Percentiles rank a stretch among this genome's conserved stretches.
Conservation (phyloP, 2,329 filamentous ascomycete species). For the Raffaelea deltoideospora region DNA sequence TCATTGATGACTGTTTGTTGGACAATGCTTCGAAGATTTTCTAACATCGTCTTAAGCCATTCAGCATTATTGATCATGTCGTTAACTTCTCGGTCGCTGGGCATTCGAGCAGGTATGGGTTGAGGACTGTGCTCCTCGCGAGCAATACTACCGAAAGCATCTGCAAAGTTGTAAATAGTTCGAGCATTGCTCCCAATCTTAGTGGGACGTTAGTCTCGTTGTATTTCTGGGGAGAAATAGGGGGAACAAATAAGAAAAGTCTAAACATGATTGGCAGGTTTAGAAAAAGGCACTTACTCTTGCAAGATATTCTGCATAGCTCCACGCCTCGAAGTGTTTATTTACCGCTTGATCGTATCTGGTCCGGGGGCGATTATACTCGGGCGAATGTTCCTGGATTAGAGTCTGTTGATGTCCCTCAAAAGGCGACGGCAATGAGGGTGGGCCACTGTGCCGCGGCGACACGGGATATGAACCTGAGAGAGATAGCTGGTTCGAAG, state of each 20-base stretch:
- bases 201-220: constrained; percentile 9
- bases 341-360: constrained; percentile 18
- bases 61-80: constrained; percentile 39
- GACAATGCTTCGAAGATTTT: constrained; percentile 36
- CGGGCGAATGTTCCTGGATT: constrained; percentile 24
- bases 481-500: constrained; percentile 31
- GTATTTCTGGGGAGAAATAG: neutral
- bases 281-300: constrained; percentile 30
- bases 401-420: constrained; percentile 27
- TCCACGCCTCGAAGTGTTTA: constrained; percentile 36
- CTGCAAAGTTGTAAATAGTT: constrained; percentile 41
- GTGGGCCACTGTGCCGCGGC: constrained; percentile 29
- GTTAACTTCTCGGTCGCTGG: constrained; percentile 37
- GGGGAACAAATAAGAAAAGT: neutral
- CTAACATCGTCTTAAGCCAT: constrained; percentile 35
- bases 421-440: constrained; percentile 27
- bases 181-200: constrained; percentile 38
- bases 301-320: constrained; percentile 35
- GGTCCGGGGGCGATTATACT: constrained; percentile 4
- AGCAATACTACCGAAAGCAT: constrained; percentile 37
- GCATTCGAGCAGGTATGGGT: constrained; percentile 37
- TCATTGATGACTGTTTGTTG: constrained; percentile 38
- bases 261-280: no score
- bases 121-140: constrained; percentile 40
- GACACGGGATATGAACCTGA: constrained; percentile 32